Evolutionary conservation across 108 stramenopile species (phyloP), one percentile per base, ranked within the genome.

Genomic region (Pseudonitzschia pungens): DNA sequence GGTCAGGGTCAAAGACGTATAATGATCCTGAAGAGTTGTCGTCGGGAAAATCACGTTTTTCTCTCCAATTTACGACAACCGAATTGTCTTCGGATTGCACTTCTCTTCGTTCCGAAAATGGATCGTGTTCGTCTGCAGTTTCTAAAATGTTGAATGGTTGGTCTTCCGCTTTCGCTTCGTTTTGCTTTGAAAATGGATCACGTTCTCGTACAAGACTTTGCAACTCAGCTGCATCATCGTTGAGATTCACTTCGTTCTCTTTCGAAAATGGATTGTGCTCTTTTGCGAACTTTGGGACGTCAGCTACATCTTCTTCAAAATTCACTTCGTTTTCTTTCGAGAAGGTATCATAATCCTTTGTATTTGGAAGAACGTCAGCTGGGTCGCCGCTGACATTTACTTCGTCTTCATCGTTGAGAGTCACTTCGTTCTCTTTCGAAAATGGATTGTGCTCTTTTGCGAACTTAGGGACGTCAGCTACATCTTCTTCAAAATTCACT

Each of bases 261-360:
- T 65, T 31, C 28, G 64, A 42, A 20, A 44, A 36, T 10, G 60
- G 60, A 62, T 62, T 24, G 24, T 54, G n/a, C 53, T 54, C 22
- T 54, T 24, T 54, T 14, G 24, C 24, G 8, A 54, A 24, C 53
- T 21, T 21, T 54, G 53, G 24, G 24, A 54, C 24, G 7, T 54
- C 14, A 24, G n/a, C 53, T 21, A 6, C 6, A 28, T 54, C 24
- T 24, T 62, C 22, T 36, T 62, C 27, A 24, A 44, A 40, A 14
- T 41, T 65, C n/a, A 44, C 36, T 44, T 65, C 15, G 28, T 44
- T 44, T 43, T 65, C 64, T 22, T 65, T 31, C 28, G 64, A 42
- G 9, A 44, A 18, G 20, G 64, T 33, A 65, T 65, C 26, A 26
- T 58, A 7, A 27, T 58, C 28, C 28, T 8, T 58, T 26, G 15